Base-by-base conservation (phyloP, 2,329 filamentous ascomycete species). In the Cyphellophora attinorum region DNA sequence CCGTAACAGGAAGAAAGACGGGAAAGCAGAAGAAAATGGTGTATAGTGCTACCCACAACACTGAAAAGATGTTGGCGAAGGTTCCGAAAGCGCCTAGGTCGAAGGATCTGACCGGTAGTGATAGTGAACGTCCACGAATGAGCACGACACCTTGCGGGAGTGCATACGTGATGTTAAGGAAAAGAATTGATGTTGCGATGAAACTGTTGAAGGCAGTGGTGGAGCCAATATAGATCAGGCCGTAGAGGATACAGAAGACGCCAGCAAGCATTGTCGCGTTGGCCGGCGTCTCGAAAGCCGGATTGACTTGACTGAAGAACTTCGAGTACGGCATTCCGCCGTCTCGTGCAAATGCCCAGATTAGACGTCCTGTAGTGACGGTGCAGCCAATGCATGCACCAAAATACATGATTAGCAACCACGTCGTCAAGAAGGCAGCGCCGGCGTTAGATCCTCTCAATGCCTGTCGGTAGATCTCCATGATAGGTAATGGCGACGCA, bases 271-370 rank as follows among this genome's bases (percentile, higher is more conserved):
- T 8, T 25, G 21, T 25, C 10, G 21, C 21, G n/a, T n/a, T 8
- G n/a, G n/a, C 21, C 8, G 21, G 21, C 21, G 21, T 10, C 21
- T 25, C 21, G 8, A n/a, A 8, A 25, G 10, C 10, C 21, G 10
- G 10, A 25, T 25, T n/a, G 21, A 25, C 10, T n/a, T 10, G 10
- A 25, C 21, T 25, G 27, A 57, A 49, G 28, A 43, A 43, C 16
- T 41, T 35, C 41, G 50, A 58, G 16, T 44, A 47, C 13, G 62
- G 62, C n/a, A 62, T 40, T 3, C 62, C 62, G 15, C 53, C 50
- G 41, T 66, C 64, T 29, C 63, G 52, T 10, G 61, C 58, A 40
- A 65, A 65, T 2, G 60, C 55, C 56, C 58, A 67, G 11, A 55
- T 50, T 47, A 61, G 55, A 31, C 62, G 51, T 4, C 60, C 59